Conservation (phyloP, 1,284 basidiomycete species). For the Melampsora larici-populina region DNA sequence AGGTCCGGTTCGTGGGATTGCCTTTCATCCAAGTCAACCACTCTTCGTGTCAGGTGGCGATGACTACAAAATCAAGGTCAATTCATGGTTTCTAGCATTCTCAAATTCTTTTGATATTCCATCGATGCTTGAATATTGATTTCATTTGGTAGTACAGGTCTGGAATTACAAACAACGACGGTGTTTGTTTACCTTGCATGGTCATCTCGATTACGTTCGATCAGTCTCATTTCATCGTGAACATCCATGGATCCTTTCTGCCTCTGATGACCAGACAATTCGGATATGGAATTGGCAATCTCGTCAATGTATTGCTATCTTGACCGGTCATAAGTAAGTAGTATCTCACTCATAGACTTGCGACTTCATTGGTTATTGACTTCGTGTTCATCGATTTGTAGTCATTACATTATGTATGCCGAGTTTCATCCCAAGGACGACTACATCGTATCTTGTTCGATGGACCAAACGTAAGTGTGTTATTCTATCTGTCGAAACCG, state of each 20-base stretch:
- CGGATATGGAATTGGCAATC: no score
- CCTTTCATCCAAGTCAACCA: conserved; percentile 91
- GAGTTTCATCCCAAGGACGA: conserved; percentile 99
- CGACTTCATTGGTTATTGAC: not conserved
- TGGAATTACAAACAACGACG: conserved; percentile 77
- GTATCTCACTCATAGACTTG: conserved; percentile 7
- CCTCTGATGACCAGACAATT: conserved; percentile 99
- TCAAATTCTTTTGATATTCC: conserved; percentile 47
- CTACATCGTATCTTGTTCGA: conserved; percentile 93
- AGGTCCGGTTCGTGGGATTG: conserved; percentile 94
- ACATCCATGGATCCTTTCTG: conserved; percentile 99
- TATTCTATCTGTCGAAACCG: not conserved
- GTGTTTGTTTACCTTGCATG: conserved; percentile 95
- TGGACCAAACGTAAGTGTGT: conserved; percentile 75
- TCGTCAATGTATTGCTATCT: conserved; percentile 97
- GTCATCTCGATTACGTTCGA: conserved; percentile 96
- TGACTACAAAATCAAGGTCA: conserved; percentile 99
- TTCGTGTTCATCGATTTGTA: conserved; percentile 58
- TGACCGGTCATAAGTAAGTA: conserved; percentile 59
- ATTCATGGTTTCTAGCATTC: conserved; percentile 55
- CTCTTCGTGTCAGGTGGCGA: conserved; percentile 92
- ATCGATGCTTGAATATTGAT: no score
- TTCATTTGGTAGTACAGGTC: conserved; percentile 61
- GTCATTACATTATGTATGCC: conserved; percentile 99
- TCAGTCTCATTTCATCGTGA: conserved; percentile 99